phyloP scores from a whole-genome alignment of 768 basidiomycete species.

The Lactarius deliciosus region DNA sequence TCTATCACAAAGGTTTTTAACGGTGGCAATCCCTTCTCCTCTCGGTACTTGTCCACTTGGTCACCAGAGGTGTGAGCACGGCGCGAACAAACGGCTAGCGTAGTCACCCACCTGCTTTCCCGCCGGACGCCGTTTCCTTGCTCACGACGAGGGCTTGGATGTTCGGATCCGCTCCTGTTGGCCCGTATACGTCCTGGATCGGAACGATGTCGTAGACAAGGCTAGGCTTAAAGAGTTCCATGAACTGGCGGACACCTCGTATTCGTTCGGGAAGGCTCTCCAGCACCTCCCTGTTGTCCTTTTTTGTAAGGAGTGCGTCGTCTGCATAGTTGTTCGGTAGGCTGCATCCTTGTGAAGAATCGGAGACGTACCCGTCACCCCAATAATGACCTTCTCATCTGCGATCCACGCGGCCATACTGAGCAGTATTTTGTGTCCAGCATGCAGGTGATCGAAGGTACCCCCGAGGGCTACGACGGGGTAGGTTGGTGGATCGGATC shows the following conservation, averaged over 20 bases:
- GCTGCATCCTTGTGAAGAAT: slow-evolving; percentile 4
- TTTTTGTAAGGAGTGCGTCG: slow-evolving; percentile 67
- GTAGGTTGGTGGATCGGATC: slow-evolving; percentile 36
- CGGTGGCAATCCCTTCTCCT: slow-evolving; percentile 52
- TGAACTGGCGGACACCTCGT: slow-evolving; percentile 60
- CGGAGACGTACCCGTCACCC: slow-evolving; percentile 65
- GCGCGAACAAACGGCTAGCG: not conserved
- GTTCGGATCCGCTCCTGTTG: slow-evolving; percentile 82
- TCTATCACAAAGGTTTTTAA: slow-evolving; percentile 79
- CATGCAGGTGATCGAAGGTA: slow-evolving; percentile 97
- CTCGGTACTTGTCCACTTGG: slow-evolving; percentile 64
- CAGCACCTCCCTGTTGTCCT: slow-evolving; percentile 65
- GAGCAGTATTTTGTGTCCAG: slow-evolving; percentile 95
- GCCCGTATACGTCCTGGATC: slow-evolving; percentile 86
- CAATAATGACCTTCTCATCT: slow-evolving; percentile 78
- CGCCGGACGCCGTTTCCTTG: slow-evolving; percentile 81
- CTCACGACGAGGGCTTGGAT: slow-evolving; percentile 93
- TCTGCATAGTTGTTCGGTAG: slow-evolving; percentile 41
- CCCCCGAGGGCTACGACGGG: slow-evolving; percentile 89
- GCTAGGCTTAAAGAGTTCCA: slow-evolving; percentile 65
- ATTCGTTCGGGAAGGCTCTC: slow-evolving; percentile 61
- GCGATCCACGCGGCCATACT: slow-evolving; percentile 90
- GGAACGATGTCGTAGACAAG: slow-evolving; percentile 68
- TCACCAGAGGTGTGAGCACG: slow-evolving; percentile 4
- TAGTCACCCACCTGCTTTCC: slow-evolving; percentile 58